Percentiles rank a stretch among this genome's conserved stretches.
Evolutionary conservation across 768 basidiomycete genomes (phyloP).

Genomic region (Mycena indigotica): DNA sequence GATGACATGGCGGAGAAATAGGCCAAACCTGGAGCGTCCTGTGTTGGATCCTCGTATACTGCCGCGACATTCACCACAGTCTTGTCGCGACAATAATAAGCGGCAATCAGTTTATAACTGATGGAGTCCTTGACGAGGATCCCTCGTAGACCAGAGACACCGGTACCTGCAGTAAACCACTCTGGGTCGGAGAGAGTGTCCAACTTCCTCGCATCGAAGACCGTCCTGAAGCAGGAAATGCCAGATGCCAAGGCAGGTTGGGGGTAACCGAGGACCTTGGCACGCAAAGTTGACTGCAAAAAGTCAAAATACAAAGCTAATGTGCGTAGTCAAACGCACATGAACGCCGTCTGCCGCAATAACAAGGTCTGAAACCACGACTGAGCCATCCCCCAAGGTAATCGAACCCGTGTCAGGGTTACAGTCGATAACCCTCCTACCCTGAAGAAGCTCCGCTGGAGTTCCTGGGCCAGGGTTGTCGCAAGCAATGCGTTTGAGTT

Average conservation of each 20-base stretch:
- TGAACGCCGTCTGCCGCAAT: slow-evolving; percentile 40
- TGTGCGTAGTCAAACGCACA: neutral
- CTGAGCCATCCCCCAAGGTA: slow-evolving; percentile 37
- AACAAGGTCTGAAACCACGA: slow-evolving; percentile 36
- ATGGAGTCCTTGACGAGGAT: neutral
- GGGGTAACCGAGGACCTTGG: neutral
- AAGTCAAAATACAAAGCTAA: neutral
- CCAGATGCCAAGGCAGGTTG: neutral
- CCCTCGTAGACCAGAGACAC: slow-evolving; percentile 3
- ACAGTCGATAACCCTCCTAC: slow-evolving; percentile 7
- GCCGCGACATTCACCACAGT: slow-evolving; percentile 13
- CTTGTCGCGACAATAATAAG: slow-evolving; percentile 1
- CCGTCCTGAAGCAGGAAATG: slow-evolving; percentile 12
- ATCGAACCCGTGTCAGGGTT: slow-evolving; percentile 32
- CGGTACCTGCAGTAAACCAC: slow-evolving; percentile 9
- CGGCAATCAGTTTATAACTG: slow-evolving; percentile 6
- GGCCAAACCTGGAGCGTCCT: neutral
- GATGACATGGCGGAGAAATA: neutral
- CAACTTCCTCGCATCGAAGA: slow-evolving; percentile 7
- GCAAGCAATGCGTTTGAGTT: slow-evolving; percentile 9
- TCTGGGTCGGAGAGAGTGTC: slow-evolving; percentile 4
- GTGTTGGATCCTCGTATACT: neutral
- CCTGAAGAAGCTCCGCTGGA: slow-evolving; percentile 9
- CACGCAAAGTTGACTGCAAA: slow-evolving; percentile 7
- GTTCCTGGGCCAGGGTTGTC: slow-evolving; percentile 2